Evolutionary conservation across 2,329 filamentous ascomycete genomes (phyloP), one percentile per base, ranked within the genome.

Genomic region (Verticillium longisporum): DNA sequence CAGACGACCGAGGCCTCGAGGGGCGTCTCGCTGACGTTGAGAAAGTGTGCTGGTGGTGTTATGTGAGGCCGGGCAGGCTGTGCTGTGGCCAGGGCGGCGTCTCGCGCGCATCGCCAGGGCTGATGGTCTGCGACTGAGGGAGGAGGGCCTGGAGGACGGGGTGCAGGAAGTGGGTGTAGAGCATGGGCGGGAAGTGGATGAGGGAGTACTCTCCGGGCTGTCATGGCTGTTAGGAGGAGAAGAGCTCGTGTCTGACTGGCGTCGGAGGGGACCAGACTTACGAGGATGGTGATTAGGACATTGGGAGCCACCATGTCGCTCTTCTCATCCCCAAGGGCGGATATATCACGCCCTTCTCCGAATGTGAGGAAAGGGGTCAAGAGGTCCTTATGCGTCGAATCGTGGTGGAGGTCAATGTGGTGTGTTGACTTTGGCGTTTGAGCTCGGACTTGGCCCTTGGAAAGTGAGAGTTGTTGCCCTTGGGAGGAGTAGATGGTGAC

Each of bases 1-100:
- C 94, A 98, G 60, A 96, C 92, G 59, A 99, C 84, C 4, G 92
- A 97, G 76, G 92, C 96, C 75, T 97, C 95, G 60, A 96, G 85
- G 0, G 92, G 91, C 0, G 93, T 98, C 69, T 98, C 84, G 64
- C 91, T 96, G 67, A 99, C 87, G 74, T 98, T 98, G 72, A 97
- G 83, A 74, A 99, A 98, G 55, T 87, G 74, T 95, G 89, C 70
- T 83, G 82, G 64, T 80, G 77, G 64, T 83, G 81, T 54, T 75
- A 64, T 3, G 78, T 80, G 54, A 83, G 74, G 18, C 80, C 82
- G 63, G 81, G 77, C 55, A 79, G 71, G 54, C 73, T 70, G 57
- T 72, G 70, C 62, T 76, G 71, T 57, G 73, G 69, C 26, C 71
- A 72, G 59, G 73, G 71, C 61, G 62, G 63, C 61, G 7, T 50